Evolutionary conservation across 1,139 yeast genomes (phyloP).

Genomic region (Williopsis jadinii): DNA sequence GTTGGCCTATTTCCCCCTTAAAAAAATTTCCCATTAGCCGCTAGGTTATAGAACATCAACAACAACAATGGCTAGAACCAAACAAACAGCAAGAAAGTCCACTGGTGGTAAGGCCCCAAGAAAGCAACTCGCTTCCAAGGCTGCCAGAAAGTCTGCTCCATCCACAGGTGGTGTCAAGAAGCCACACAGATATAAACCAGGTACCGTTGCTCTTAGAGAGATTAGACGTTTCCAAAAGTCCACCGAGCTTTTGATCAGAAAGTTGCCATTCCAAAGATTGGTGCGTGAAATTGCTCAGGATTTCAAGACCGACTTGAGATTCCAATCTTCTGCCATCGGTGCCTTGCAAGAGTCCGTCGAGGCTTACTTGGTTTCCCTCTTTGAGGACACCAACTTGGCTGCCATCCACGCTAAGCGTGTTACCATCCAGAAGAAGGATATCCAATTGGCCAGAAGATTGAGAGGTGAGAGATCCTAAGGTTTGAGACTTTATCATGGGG

Average conservation of each 20-base stretch:
- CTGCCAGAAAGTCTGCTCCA: slow-evolving; percentile 98
- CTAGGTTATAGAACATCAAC: slow-evolving; percentile 1
- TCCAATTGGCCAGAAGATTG: slow-evolving; percentile 98
- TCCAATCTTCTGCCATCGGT: slow-evolving; percentile 98
- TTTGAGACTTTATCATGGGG: not conserved
- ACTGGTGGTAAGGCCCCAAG: slow-evolving; percentile 99
- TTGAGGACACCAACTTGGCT: slow-evolving; percentile 97
- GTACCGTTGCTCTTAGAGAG: slow-evolving; percentile 99
- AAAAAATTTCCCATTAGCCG: no score
- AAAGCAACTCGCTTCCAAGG: slow-evolving; percentile 98
- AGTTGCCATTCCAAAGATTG: slow-evolving; percentile 97
- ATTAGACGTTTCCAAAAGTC: slow-evolving; percentile 99
- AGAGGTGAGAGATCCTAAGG: slow-evolving; percentile 88
- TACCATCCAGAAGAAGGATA: slow-evolving; percentile 98
- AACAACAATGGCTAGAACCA: slow-evolving; percentile 85
- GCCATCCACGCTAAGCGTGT: slow-evolving; percentile 99
- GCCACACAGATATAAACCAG: slow-evolving; percentile 99
- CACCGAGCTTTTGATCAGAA: slow-evolving; percentile 93
- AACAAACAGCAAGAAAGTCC: slow-evolving; percentile 98
- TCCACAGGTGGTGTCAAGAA: slow-evolving; percentile 99
- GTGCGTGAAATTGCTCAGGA: slow-evolving; percentile 98
- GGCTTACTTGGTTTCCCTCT: slow-evolving; percentile 87
- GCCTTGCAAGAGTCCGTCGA: slow-evolving; percentile 98
- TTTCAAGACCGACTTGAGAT: slow-evolving; percentile 96
- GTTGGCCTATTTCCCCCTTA: no score